These are phyloP conservation scores for Talaromyces sp. DNA, from an alignment of 2,329 filamentous ascomycete species.

Conservation along the genomic window DNA sequence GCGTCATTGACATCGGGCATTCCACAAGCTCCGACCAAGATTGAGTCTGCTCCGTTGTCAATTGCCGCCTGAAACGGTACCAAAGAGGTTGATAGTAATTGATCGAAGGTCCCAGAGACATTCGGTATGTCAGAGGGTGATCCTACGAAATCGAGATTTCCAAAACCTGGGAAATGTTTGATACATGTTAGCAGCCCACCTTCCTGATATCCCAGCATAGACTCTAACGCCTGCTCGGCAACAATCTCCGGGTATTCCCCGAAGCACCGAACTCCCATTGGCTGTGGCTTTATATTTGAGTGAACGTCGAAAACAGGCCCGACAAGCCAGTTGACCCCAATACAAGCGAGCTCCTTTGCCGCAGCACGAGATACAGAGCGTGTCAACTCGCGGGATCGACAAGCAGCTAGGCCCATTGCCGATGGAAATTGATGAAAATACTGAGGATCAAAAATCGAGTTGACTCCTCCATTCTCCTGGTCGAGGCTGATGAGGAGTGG, in stretches of 20 bases:
- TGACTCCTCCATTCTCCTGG: constrained; percentile 14
- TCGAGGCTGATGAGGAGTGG: constrained; percentile 13
- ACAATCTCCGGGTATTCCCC: constrained; percentile 13
- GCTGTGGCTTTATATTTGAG: constrained; percentile 11
- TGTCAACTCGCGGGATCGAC: constrained; percentile 9
- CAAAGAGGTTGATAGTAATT: constrained; percentile 10
- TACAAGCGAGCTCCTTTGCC: constrained; percentile 10
- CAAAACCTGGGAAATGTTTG: constrained; percentile 13
- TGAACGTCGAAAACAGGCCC: constrained; percentile 14
- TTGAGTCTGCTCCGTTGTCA: constrained; percentile 8
- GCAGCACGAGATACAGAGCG: constrained; percentile 8
- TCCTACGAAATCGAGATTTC: constrained; percentile 13
- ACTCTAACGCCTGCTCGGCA: constrained; percentile 12
- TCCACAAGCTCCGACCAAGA: constrained; percentile 12
- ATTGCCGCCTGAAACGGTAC: constrained; percentile 13
- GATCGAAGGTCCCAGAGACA: constrained; percentile 13
- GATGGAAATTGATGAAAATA: constrained; percentile 13
- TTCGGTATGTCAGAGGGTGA: constrained; percentile 14
- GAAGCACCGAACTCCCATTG: constrained; percentile 14
- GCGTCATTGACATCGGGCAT: constrained; percentile 13
- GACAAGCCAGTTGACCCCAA: constrained; percentile 14
- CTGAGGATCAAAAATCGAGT: constrained; percentile 12
- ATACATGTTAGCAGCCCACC: constrained; percentile 11
- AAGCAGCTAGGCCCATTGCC: constrained; percentile 13
- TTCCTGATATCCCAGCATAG: constrained; percentile 12